Evolutionary conservation across 2,329 filamentous ascomycete genomes (phyloP), one percentile per base, ranked within the genome.

Genomic region (Sarocladiaceae sp.): DNA sequence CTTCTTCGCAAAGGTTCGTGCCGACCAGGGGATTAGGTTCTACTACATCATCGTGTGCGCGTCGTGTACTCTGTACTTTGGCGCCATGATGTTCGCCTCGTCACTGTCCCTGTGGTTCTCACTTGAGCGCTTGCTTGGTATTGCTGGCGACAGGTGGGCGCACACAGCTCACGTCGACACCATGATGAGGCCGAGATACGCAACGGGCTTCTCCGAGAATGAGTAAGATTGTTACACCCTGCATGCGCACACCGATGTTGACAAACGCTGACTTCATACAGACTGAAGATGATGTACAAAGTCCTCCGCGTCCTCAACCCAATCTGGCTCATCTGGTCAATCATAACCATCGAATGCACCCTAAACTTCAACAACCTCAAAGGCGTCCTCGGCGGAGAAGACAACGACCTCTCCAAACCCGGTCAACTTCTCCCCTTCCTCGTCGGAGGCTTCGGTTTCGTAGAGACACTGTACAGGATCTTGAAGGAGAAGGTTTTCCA

Each of bases 311-410:
- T 60, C 25, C 42, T 53, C 22, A 63, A 62, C 51, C 39, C 60
- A 10, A 31, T 59, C 29, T 63, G 60, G 60, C 57, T 64, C 23
- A 22, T 62, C 52, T 63, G 58, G 54, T 62, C 58, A 1, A 52
- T 56, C 37, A 20, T 59, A n/a, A 59, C 56, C 22, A 56, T 62
- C 52, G 60, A 64, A 36, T 54, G 55, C 40, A 61, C 61, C 1
- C 56, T 64, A 36, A 62, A 62, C 54, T 60, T 57, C 52, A 64
- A 64, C 53, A 54, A 62, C 53, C 49, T 63, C 6, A 31, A 48
- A 18, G 51, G 51, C 18, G 60, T 62, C 8, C 58, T 62, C 5
- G 59, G 60, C 26, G 58, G 57, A 11, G 40, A 31, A 2, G 25
- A 56, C 17, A 52, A 59, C 35, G 46, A 52, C 5, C 54, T 61